Conservation (phyloP, 2,329 filamentous ascomycete genomes). For the Talaromyces sp. region DNA sequence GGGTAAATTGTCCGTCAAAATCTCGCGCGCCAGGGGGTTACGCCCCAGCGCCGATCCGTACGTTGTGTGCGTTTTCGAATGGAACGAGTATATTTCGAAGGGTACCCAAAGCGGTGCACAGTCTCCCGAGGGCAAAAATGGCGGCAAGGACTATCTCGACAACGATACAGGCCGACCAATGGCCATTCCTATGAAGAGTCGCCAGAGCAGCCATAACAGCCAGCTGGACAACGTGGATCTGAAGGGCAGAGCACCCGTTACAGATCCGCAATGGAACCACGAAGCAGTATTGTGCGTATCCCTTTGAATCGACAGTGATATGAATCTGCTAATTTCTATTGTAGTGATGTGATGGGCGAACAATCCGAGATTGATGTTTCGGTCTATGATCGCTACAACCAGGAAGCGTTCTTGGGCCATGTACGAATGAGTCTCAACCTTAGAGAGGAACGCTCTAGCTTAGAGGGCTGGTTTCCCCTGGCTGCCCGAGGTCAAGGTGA, state of each 20-base stretch:
- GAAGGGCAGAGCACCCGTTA: constrained; percentile 61
- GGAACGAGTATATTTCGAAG: constrained; percentile 91
- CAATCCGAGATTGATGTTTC: constrained; percentile 89
- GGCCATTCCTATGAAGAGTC: constrained; percentile 94
- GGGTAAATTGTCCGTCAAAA: constrained; percentile 86
- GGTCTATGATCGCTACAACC: constrained; percentile 80
- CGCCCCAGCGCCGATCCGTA: constrained; percentile 84
- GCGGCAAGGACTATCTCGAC: constrained; percentile 60
- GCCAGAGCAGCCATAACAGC: constrained; percentile 94
- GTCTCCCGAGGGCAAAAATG: constrained; percentile 59
- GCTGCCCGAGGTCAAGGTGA: constrained; percentile 77
- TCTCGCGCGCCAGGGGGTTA: constrained; percentile 78
- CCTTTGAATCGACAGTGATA: not conserved
- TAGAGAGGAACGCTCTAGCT: constrained; percentile 64
- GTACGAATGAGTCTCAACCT: constrained; percentile 74
- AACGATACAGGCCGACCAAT: constrained; percentile 82
- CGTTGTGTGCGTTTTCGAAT: constrained; percentile 93
- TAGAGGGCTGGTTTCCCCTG: constrained; percentile 82
- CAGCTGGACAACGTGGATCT: constrained; percentile 62
- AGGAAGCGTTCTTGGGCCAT: constrained; percentile 89
- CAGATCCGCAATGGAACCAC: constrained; percentile 91
- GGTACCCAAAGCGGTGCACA: constrained; percentile 65
- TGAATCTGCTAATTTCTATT: not conserved
- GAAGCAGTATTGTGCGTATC: constrained; percentile 84
- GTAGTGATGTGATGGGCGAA: constrained; percentile 86